These are phyloP conservation scores for Penicillium thymicola DNA, from an alignment of 2,329 filamentous ascomycete species.

Conservation along the genomic window DNA sequence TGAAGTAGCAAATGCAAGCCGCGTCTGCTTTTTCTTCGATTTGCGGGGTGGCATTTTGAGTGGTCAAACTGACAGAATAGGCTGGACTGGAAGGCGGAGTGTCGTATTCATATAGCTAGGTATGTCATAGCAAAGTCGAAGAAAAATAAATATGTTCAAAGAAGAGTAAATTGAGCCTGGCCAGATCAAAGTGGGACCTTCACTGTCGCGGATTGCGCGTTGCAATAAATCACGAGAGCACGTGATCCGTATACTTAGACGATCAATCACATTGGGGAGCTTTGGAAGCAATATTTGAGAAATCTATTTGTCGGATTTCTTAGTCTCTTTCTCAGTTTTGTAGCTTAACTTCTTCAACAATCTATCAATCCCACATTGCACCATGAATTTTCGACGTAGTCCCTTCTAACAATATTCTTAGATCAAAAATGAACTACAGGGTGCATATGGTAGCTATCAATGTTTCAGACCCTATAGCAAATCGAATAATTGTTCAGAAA, in stretches of 20 bases:
- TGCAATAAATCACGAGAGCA: conserved; percentile 17
- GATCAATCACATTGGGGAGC: not conserved
- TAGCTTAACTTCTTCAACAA: too few species aligned
- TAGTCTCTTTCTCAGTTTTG: too few species aligned
- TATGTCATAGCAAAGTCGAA: not conserved
- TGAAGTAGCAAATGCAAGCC: conserved; percentile 42
- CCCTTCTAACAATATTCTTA: too few species aligned
- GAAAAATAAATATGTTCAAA: not conserved
- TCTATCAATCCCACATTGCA: too few species aligned
- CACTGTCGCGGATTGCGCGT: conserved; percentile 12
- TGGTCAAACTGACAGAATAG: not conserved
- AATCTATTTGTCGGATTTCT: not conserved
- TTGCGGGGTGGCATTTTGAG: conserved; percentile 30
- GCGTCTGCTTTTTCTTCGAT: conserved; percentile 40
- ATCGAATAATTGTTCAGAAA: not conserved
- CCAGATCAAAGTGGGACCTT: not conserved
- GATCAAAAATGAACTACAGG: too few species aligned
- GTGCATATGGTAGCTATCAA: not conserved
- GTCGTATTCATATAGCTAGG: not conserved
- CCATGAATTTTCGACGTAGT: too few species aligned
- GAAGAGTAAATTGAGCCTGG: not conserved
- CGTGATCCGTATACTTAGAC: conserved; percentile 13
- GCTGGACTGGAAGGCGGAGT: not conserved
- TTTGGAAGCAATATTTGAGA: not conserved
- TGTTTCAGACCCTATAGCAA: too few species aligned